Evolutionary conservation across 345 rosid genomes (phyloP), one percentile per base, ranked within the genome.

Genomic region (Sonneratia caseolaris): DNA sequence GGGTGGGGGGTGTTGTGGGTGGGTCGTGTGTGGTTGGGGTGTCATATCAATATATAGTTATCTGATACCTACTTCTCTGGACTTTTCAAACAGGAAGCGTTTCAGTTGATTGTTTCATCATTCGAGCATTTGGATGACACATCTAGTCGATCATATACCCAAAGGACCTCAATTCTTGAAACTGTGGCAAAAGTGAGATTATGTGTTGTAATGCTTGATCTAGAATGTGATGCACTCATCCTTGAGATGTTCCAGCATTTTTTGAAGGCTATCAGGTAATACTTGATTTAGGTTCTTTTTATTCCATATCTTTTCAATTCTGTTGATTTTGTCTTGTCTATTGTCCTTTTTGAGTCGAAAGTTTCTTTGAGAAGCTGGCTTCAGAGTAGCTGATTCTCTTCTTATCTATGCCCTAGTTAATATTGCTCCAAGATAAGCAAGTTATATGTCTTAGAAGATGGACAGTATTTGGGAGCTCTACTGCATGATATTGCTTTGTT

Each of bases 121-220:
- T 91, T 96, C 79, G 91, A 91, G 79, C 79, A 86, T 72, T 79
- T 96, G 67, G 81, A 76, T 71, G 96, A 96, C 78, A 80, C 79
- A 38, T 81, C 93, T 24, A 91, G 96, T 73, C 80, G 86, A 40
- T 92, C 93, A 56, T 96, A 84, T 80, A 16, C 59, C 36, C 92
- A 89, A 85, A 85, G 93, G 82, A 76, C 86, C 49, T 85, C 91
- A 5, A 92, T 96, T 76, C 97, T 96, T 66, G 99, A 96, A 80
- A 92, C 99, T 73, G 97, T 92, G 74, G 96, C 98, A 32, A 92
- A 87, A 83, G 99, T 96, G 80, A 82, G 95, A 71, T 96, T 97
- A 4, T 92, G 97, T 68, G 96, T 91, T 32, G 95, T 92, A 79
- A 96, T 96, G 99, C 71, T 96, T 91, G 98, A 96, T 86, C 93